Base-by-base conservation (phyloP, 2,329 filamentous ascomycete genomes). In the Ascochyta pisi region DNA sequence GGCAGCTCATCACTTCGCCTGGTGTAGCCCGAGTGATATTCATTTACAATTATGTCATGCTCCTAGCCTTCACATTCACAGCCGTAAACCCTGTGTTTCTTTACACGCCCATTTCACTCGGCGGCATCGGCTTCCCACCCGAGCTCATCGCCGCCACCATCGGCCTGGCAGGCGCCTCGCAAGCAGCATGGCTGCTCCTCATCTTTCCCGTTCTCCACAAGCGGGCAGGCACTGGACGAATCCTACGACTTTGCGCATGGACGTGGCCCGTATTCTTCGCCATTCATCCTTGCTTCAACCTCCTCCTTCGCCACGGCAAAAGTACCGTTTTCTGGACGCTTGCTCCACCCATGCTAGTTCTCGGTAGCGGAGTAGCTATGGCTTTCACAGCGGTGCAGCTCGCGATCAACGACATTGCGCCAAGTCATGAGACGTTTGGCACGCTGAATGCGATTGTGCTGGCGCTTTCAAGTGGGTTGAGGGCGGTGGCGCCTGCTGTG, bases 31-130 rank as follows among this genome's bases (percentile, higher is more conserved):
- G 82, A 24, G 88, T 90, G 1, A 78, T 94, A 3, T 85, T 83
- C 68, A 78, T 87, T 37, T 91, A 89, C 70, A 82, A 80, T 1
- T 84, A 90, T 68, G 80, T 86, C 37, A 87, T 88, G 82, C 73
- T 91, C 2, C 82, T 93, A 4, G 89, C 86, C 0, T 86, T 89
- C 58, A 82, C 85, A 1, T 93, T 88, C 73, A 93, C 90, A 0
- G 88, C 89, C 52, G 76, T 92, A 35, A 69, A 84, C 1, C 87
- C 89, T 0, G 82, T 93, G 1, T 89, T 87, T 69, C 86, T 86
- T 76, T 92, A 83, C 74, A 91, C 87, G 0, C 79, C 82, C 3
- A 65, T 89, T 6, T 6, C 69, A 0, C 79, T 88, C 0, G 90
- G 90, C 31, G 91, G 91, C 0, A 83, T 87, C 43, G 84, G 81